Evolutionary conservation across 1,284 basidiomycete genomes (phyloP).

Genomic region (Cryptococcus sp.): DNA sequence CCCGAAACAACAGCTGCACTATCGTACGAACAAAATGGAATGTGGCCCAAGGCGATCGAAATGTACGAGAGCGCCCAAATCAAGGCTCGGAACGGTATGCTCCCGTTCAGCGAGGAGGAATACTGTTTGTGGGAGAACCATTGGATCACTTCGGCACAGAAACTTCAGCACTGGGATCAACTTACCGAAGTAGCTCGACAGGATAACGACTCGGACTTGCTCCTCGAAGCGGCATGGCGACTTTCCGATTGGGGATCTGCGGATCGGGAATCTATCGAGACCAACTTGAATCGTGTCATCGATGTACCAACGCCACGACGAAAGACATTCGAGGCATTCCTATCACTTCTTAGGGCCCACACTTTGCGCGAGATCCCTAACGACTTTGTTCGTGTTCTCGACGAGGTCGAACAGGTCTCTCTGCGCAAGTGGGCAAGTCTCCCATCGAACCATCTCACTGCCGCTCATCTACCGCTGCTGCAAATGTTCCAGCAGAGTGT

Average conservation of each 20-base stretch:
- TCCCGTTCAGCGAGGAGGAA: constrained; percentile 92
- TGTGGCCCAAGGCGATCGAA: constrained; percentile 90
- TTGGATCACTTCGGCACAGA: constrained; percentile 94
- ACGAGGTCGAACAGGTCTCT: constrained; percentile 95
- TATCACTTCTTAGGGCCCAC: constrained; percentile 65
- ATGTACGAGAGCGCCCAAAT: constrained; percentile 89
- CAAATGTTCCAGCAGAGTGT: constrained; percentile 99
- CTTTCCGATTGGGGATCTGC: constrained; percentile 78
- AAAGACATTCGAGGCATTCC: constrained; percentile 92
- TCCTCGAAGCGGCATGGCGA: constrained; percentile 95
- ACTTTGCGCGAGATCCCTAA: constrained; percentile 44
- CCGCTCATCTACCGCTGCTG: constrained; percentile 88
- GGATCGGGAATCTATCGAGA: constrained; percentile 71
- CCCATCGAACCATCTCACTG: constrained; percentile 71
- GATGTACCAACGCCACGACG: constrained; percentile 88
- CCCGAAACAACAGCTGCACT: constrained; percentile 88
- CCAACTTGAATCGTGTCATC: constrained; percentile 74
- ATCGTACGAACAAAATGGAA: constrained; percentile 93
- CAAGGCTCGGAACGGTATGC: constrained; percentile 73
- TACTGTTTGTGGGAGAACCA: constrained; percentile 99
- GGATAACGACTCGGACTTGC: constrained; percentile 87
- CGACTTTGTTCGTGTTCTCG: constrained; percentile 80
- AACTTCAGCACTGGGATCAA: constrained; percentile 97
- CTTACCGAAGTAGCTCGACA: constrained; percentile 86
- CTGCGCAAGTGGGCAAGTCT: constrained; percentile 94